These are phyloP conservation scores for Tricholoma saponaceum DNA, from an alignment of 768 basidiomycete genomes.

Conservation along the genomic window DNA sequence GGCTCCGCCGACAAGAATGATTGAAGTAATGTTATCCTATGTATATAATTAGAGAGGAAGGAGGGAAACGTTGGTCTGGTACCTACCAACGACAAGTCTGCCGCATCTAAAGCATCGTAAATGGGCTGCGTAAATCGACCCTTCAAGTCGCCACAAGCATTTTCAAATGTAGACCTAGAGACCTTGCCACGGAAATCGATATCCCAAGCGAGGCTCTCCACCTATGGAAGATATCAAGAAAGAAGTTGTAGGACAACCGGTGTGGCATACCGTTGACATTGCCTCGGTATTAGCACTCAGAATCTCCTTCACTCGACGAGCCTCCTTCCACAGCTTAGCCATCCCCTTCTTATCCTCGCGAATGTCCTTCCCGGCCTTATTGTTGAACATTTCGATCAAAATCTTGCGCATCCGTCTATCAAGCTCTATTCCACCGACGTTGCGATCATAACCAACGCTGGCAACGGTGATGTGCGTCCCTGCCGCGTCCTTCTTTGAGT, in stretches of 20 bases:
- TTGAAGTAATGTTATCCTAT: conserved; percentile 78
- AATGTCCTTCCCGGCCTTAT: conserved; percentile 65
- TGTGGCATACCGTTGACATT: conserved; percentile 52
- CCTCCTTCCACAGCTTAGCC: conserved; percentile 95
- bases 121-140: conserved; percentile 67
- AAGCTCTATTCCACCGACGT: conserved; percentile 76
- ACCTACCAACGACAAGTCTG: conserved; percentile 65
- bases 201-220: conserved; percentile 88
- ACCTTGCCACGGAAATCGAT: conserved; percentile 85
- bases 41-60: not conserved
- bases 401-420: conserved; percentile 82
- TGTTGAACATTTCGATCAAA: conserved; percentile 70
- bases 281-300: conserved; percentile 91
- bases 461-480: conserved; percentile 72
- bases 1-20: conserved; percentile 90
- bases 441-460: conserved; percentile 80
- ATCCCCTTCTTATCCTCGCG: conserved; percentile 76
- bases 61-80: not conserved
- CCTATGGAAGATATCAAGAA: conserved; percentile 33
- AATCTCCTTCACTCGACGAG: conserved; percentile 84
- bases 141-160: conserved; percentile 62
- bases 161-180: conserved; percentile 76
- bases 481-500: conserved; percentile 46
- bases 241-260: not conserved
- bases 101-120: conserved; percentile 60